phyloP scores from a whole-genome alignment of 208 protist genomes.

The Trichomonas gallinae region DNA sequence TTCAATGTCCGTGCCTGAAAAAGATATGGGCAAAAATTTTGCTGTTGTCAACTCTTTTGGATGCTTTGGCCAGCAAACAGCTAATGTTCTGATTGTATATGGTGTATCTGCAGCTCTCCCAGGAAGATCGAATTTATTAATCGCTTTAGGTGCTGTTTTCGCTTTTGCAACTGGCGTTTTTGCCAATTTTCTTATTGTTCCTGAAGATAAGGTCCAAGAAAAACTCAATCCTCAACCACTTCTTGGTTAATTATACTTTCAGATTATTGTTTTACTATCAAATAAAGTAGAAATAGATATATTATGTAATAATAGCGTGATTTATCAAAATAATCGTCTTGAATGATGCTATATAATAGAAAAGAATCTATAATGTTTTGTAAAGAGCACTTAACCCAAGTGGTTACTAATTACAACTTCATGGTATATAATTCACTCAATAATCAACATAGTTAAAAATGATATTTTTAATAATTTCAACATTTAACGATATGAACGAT shows the following conservation, averaged over 20 bases:
- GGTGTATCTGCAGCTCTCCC: neutral
- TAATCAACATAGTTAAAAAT: too few relatives aligned
- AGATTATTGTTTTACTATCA: neutral
- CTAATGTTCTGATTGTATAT: neutral
- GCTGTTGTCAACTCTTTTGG: neutral
- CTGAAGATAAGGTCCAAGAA: neutral
- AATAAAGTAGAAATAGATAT: too few relatives aligned
- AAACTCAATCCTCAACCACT: neutral
- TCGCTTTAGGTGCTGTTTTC: neutral
- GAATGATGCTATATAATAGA: too few relatives aligned
- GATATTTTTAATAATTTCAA: too few relatives aligned
- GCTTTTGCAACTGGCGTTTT: neutral
- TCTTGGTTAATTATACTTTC: neutral
- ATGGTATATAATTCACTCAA: too few relatives aligned
- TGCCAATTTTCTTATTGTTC: neutral
- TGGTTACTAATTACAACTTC: too few relatives aligned
- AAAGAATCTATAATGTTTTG: too few relatives aligned
- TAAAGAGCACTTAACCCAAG: too few relatives aligned
- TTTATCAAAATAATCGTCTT: too few relatives aligned
- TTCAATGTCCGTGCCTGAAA: neutral
- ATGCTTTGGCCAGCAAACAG: neutral
- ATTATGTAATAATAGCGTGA: too few relatives aligned
- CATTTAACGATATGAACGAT: too few relatives aligned
- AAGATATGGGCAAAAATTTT: neutral
- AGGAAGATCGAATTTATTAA: neutral